Conservation (phyloP, 2,329 filamentous ascomycete species). For the Cladosporium sphaerospermum region DNA sequence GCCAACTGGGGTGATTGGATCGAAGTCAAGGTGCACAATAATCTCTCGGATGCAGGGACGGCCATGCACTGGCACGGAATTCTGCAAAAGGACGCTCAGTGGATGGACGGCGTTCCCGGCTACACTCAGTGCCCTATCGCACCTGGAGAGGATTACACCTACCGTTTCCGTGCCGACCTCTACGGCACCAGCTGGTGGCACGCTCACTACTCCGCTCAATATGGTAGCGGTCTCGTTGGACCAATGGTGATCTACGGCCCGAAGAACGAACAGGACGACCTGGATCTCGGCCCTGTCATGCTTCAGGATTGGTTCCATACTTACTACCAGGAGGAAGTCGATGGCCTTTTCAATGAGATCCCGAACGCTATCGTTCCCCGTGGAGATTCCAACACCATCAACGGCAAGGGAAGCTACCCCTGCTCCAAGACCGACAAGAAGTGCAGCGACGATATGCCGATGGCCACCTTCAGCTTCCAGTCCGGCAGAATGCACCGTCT, state of each 20-base stretch:
- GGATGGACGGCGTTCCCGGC: constrained; percentile 38
- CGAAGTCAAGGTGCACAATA: constrained; percentile 31
- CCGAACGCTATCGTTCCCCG: constrained; percentile 15
- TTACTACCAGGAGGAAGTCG: constrained; percentile 22
- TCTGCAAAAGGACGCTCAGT: constrained; percentile 29
- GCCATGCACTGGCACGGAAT: constrained; percentile 40
- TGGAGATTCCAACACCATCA: constrained; percentile 29
- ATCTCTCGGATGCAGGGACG: constrained; percentile 30
- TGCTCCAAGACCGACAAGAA: constrained; percentile 21
- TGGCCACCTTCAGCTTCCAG: constrained; percentile 35
- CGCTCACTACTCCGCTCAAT: constrained; percentile 31
- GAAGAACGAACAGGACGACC: constrained; percentile 20
- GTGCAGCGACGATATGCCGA: constrained; percentile 21
- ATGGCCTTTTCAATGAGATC: constrained; percentile 12
- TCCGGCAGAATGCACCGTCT: constrained; percentile 37
- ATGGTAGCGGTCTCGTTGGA: constrained; percentile 24
- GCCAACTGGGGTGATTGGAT: constrained; percentile 38
- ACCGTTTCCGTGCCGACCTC: constrained; percentile 34
- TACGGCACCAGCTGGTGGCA: constrained; percentile 34
- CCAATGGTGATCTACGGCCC: constrained; percentile 30
- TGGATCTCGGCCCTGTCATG: constrained; percentile 26
- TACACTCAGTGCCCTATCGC: constrained; percentile 38
- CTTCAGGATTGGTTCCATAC: constrained; percentile 30
- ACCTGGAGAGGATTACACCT: constrained; percentile 34
- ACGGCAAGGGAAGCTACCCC: constrained; percentile 28